Percentiles rank a stretch among this genome's conserved stretches.
These are phyloP conservation scores for Chlorella vulgaris DNA, from an alignment of 139 green algal species.

Conservation along the genomic window DNA sequence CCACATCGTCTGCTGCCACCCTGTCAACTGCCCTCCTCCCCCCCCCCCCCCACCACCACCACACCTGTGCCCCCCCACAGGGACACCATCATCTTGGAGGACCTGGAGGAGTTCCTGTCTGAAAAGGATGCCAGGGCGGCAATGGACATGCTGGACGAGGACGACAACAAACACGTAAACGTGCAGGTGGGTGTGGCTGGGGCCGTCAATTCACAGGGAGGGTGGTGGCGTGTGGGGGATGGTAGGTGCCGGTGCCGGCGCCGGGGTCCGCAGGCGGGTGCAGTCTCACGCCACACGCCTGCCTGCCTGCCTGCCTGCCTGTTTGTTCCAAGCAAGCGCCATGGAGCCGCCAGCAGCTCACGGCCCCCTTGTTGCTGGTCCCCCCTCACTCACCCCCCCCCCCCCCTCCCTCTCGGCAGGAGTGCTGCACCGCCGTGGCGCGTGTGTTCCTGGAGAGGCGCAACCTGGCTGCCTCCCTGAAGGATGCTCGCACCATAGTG, in stretches of 20 bases:
- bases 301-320: no score
- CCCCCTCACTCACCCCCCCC: not conserved
- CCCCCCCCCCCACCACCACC: not conserved
- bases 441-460: slow-evolving; percentile 59
- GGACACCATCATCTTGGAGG: slow-evolving; percentile 50
- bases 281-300: no score
- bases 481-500: slow-evolving; percentile 74
- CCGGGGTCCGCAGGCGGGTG: no score
- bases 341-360: no score
- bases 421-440: slow-evolving; percentile 32
- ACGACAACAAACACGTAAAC: slow-evolving; percentile 54
- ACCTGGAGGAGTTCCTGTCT: slow-evolving; percentile 64
- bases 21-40: not conserved
- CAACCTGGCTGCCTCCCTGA: slow-evolving; percentile 77
- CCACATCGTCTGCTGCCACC: not conserved
- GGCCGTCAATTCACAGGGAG: not conserved
- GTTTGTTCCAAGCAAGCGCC: no score
- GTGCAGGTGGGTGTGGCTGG: slow-evolving; percentile 31
- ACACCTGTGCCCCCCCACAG: no score
- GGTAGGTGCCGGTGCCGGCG: no score
- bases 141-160: slow-evolving; percentile 65
- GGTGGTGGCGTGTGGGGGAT: no score
- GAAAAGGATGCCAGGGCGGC: slow-evolving; percentile 52
- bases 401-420: no score
- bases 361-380: no score